Evolutionary conservation across 2,329 filamentous ascomycete species (phyloP).

Genomic region (Metarhizium robertsii): DNA sequence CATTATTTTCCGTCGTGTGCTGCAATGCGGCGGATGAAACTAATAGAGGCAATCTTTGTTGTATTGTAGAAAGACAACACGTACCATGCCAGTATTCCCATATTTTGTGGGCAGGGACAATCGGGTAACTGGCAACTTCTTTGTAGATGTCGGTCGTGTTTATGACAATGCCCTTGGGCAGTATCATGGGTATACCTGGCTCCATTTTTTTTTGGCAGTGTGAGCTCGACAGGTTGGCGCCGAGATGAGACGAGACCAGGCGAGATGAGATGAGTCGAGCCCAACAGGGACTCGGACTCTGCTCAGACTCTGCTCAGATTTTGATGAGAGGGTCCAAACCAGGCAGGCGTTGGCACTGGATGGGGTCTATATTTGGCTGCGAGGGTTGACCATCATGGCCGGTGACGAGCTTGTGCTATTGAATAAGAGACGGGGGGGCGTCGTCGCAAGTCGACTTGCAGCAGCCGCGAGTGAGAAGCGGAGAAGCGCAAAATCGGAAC

Average conservation of each 20-base stretch:
- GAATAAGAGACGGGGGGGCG: background rate
- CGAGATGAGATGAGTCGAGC: background rate
- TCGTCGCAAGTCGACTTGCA: background rate
- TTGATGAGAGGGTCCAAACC: background rate
- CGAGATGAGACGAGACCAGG: background rate
- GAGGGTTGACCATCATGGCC: conserved; percentile 2
- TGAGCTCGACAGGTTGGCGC: background rate
- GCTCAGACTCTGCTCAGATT: background rate
- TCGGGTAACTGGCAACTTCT: conserved; percentile 41
- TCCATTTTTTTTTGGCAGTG: conserved; percentile 17
- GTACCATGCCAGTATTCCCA: conserved; percentile 49
- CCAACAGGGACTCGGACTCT: background rate
- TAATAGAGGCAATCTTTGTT: background rate
- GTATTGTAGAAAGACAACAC: conserved; percentile 4
- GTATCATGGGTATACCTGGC: conserved; percentile 30
- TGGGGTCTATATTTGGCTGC: background rate
- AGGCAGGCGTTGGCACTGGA: background rate
- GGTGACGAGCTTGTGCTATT: background rate
- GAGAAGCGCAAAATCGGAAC: background rate
- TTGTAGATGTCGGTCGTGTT: conserved; percentile 43
- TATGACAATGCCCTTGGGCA: conserved; percentile 49
- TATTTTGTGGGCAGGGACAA: conserved; percentile 43
- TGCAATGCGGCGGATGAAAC: background rate
- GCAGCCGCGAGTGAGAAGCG: background rate
- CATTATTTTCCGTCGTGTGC: background rate